A percentile compares a stretch with the other conserved stretches of the same genome.
Evolutionary conservation across 495 filamentous ascomycete species (phyloP).

Genomic region (Podospora pseudoanserina): DNA sequence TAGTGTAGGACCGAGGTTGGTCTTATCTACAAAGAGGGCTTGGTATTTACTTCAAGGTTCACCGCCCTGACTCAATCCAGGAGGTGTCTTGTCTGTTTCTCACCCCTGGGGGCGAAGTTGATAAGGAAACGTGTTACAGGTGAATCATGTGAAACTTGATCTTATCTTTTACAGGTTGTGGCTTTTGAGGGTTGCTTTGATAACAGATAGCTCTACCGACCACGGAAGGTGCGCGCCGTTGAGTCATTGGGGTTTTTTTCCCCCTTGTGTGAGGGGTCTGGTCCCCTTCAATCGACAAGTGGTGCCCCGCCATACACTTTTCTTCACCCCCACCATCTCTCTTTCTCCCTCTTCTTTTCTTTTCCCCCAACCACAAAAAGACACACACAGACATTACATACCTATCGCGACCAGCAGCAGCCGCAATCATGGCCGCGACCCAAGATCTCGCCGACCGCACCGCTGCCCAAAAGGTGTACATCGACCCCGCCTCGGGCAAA

Average conservation of each 20-base stretch:
- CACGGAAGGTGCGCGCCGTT: conserved; percentile 1
- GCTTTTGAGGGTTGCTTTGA: not conserved
- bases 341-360: not conserved
- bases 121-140: not conserved
- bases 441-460: conserved; percentile 44
- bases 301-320: conserved; percentile 6
- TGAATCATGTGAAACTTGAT: not conserved
- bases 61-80: conserved; percentile 2
- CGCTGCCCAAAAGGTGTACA: conserved; percentile 56
- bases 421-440: conserved; percentile 32
- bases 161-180: not conserved
- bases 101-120: conserved; percentile 2
- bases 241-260: not conserved
- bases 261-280: not conserved
- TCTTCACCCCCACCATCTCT: conserved; percentile 29
- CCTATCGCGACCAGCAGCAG: conserved; percentile 9
- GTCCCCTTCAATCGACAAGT: not conserved
- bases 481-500: conserved; percentile 73
- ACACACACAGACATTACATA: conserved; percentile 5
- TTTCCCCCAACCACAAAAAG: conserved; percentile 4
- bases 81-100: not conserved
- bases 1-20: not conserved
- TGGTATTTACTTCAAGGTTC: not conserved
- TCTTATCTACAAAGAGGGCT: not conserved
- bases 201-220: not conserved